Base-by-base conservation (phyloP, 441 rosid species). In the Jatropha podagrica region DNA sequence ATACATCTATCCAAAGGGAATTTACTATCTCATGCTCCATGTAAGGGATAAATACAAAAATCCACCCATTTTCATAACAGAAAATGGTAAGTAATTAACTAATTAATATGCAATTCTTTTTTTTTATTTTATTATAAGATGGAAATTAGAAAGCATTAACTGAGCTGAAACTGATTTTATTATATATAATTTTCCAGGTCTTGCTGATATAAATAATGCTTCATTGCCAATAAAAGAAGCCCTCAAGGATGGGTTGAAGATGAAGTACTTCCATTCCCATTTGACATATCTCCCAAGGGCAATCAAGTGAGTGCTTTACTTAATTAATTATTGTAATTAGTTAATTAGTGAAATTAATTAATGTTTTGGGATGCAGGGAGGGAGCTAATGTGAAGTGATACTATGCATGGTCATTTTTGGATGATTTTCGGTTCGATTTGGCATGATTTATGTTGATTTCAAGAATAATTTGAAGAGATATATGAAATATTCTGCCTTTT, bases 311-410 rank as follows among this genome's bases (percentile, higher is more conserved):
- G 78, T 11, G 13, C 4, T 48, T 48, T 5, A 8, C 32, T 27
- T 27, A 27, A 27, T 27, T 27, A 27, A 0, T 27, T 27, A 27
- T 27, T 2, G 32, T 27, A 27, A 27, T 27, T 27, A 27, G 32
- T 27, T 27, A 27, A 27, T 27, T 27, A 27, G 32, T 27, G 32
- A 27, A 27, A 27, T 27, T 27, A 27, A 27, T 51, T 69, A 27
- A 6, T 3, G 1, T 4, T 15, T 68, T 51, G 41, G n/a, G 58
- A 18, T 12, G 40, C 71, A 80, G 80, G 76, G 82, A 81, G 60
- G 89, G 89, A 11, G 86, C 77, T 32, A 84, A 87, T 55, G 87
- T 87, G 63, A 86, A 83, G 76, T 88, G 85, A 60, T 89, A 85
- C 37, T 83, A 78, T 40, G 80, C 76, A 20, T 85, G 88, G 90